A percentile compares a stretch with the other conserved stretches of the same genome.
Evolutionary conservation across 345 rosid genomes (phyloP).

Genomic region (Camelina hispida): DNA sequence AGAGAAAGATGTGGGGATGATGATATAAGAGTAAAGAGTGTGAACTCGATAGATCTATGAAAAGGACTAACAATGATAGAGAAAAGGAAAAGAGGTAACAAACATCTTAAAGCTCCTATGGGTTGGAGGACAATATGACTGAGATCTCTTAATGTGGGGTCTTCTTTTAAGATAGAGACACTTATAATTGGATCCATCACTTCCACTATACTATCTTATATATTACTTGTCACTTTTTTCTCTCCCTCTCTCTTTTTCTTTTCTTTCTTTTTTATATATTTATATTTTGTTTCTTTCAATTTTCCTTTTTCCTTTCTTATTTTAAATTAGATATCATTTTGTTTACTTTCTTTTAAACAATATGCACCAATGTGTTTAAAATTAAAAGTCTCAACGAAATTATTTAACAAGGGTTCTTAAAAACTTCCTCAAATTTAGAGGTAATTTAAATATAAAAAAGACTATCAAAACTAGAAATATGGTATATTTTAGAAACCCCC

Average conservation of each 20-base stretch:
- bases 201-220: constrained; percentile 38
- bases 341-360: constrained; percentile 10
- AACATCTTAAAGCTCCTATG: constrained; percentile 42
- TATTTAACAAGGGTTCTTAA: not conserved
- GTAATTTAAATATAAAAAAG: not conserved
- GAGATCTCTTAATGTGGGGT: constrained; percentile 48
- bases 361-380: constrained; percentile 24
- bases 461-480: not conserved
- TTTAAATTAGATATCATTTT: not conserved
- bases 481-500: constrained; percentile 46
- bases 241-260: constrained; percentile 4
- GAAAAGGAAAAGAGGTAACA: constrained; percentile 36
- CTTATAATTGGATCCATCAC: constrained; percentile 46
- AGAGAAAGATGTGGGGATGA: constrained; percentile 11
- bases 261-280: too few species aligned
- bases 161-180: constrained; percentile 48
- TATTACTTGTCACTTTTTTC: constrained; percentile 16
- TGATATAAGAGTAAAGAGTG: constrained; percentile 14
- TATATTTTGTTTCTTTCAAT: constrained; percentile 26
- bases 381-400: not conserved
- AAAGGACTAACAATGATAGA: constrained; percentile 47
- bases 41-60: constrained; percentile 39
- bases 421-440: not conserved
- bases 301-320: not conserved
- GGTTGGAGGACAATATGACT: constrained; percentile 50